Base-by-base conservation (phyloP, 768 basidiomycete genomes). In the Phaffia tasmanica region DNA sequence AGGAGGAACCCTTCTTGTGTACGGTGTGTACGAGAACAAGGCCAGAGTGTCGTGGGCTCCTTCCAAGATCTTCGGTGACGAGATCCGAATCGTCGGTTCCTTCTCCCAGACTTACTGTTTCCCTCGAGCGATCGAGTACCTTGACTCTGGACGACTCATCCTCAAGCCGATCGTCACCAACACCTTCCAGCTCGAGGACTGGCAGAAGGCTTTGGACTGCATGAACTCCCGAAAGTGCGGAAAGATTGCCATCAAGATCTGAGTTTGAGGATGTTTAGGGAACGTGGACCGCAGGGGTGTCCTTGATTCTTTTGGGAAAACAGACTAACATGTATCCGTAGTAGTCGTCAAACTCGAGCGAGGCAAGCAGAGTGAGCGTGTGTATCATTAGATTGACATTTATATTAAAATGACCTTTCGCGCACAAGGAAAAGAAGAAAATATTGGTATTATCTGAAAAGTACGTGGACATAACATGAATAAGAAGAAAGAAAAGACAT, bases 31-130 rank as follows among this genome's bases (percentile, higher is more conserved):
- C 74, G 86, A 85, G 75, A 85, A 91, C 78, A 84, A 85, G 69
- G 90, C 88, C 1, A 80, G 82, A 25, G 87, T 93, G 1, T 84
- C 85, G 71, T 93, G 89, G 89, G 83, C 88, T 1, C 90, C 89
- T 3, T 83, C 84, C 61, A 89, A 88, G 80, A 87, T 89, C 64
- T 84, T 85, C 75, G 78, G 79, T 15, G 84, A 88, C 72, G 86
- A 88, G 73, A 87, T 87, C 69, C 58, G 66, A 79, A 90, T 91
- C 71, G 88, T 91, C 67, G 89, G 89, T 16, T 92, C 89, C 0
- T 92, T 91, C 79, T 86, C 89, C 11, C 90, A 92, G 71, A 85
- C 85, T 0, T 85, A 80, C 77, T 91, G 89, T 76, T 92, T 94
- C 85, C 88, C 89, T 54, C 85, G 90, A 6, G 89, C 90, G 1